These are phyloP conservation scores for Pochonia chlamydosporia DNA, from an alignment of 2,329 filamentous ascomycete species.

Conservation along the genomic window DNA sequence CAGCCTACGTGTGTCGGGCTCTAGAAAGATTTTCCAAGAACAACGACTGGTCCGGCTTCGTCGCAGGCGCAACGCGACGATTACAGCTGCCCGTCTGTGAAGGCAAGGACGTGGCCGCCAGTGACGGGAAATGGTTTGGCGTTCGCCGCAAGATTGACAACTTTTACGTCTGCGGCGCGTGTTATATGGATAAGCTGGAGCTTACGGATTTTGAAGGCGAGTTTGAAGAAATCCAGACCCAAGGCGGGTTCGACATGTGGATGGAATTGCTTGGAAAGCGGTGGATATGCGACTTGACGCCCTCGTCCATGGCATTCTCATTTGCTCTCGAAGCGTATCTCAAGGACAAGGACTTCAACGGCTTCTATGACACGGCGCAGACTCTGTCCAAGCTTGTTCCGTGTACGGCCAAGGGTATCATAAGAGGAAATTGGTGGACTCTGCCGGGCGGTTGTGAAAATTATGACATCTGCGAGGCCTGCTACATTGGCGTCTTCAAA, in stretches of 20 bases:
- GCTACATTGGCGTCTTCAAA: slow-evolving; percentile 23
- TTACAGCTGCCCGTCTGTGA: slow-evolving; percentile 22
- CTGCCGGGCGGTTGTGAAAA: slow-evolving; percentile 16
- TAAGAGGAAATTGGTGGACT: slow-evolving; percentile 28
- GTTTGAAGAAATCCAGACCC: slow-evolving; percentile 19
- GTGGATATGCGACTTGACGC: slow-evolving; percentile 20
- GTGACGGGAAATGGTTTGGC: slow-evolving; percentile 20
- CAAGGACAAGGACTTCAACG: slow-evolving; percentile 17
- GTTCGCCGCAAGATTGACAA: slow-evolving; percentile 17
- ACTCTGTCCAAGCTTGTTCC: slow-evolving; percentile 16
- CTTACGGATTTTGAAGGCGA: slow-evolving; percentile 20
- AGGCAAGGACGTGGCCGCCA: slow-evolving; percentile 16
- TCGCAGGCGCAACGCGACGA: slow-evolving; percentile 15
- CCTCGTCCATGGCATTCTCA: slow-evolving; percentile 14
- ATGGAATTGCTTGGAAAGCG: slow-evolving; percentile 14
- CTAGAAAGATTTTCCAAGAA: slow-evolving; percentile 13
- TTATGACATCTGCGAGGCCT: slow-evolving; percentile 27
- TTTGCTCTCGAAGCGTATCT: slow-evolving; percentile 21
- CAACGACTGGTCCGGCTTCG: slow-evolving; percentile 25
- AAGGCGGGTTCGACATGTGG: slow-evolving; percentile 17
- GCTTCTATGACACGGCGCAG: slow-evolving; percentile 20
- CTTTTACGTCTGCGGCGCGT: slow-evolving; percentile 26
- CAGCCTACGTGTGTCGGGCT: slow-evolving; percentile 18
- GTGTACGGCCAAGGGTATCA: slow-evolving; percentile 22
- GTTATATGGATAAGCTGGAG: slow-evolving; percentile 27